Base-by-base conservation (phyloP, 495 filamentous ascomycete species). In the Penicillium crystallinum region DNA sequence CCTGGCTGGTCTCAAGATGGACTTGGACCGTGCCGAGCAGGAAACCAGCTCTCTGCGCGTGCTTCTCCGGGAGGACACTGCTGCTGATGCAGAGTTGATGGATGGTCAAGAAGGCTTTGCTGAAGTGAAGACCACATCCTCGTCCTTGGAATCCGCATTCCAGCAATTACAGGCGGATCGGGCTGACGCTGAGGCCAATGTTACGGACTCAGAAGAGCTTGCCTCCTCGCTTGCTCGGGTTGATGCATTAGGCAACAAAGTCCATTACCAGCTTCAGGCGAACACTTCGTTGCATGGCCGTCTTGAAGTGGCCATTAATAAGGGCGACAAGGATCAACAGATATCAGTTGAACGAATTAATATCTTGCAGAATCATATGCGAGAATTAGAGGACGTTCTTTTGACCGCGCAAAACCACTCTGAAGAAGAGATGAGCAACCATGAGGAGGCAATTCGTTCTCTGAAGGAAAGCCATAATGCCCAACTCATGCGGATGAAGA, bases 1-100 rank as follows among this genome's bases (percentile, higher is more conserved):
- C 21, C 77, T 98, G 12, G 80, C 85, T 52, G 91, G 92, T 36
- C 74, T 98, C 54, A 96, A 96, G 70, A 97, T 96, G 88, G 93
- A 98, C 64, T 81, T 98, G 25, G 95, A 98, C 63, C 88, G 91
- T 54, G 90, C 93, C 4, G 88, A 96, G 68, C 87, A 93, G 64
- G 95, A 98, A 72, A 96, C 92, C 11, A 73, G 77, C 27, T 89
- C 87, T 22, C 72, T 98, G 27, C 83, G 91, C 21, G 79, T 70
- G 21, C 77, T 98, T 19, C 80, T 98, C 15, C 77, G 88, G 61
- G 91, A 96, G 67, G 92, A 96, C 64, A 91, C 91, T 45, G 69
- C 86, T 18, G 78, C 88, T 22, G 83, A 80, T 1, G 74, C 79
- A 30, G 69, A 69, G 19, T 54, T 71, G 33, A 65, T 65, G 9